Percentiles rank a stretch among this genome's conserved stretches.
phyloP scores from a whole-genome alignment of 2,329 filamentous ascomycete genomes.

The Paecilomyces niveus region DNA sequence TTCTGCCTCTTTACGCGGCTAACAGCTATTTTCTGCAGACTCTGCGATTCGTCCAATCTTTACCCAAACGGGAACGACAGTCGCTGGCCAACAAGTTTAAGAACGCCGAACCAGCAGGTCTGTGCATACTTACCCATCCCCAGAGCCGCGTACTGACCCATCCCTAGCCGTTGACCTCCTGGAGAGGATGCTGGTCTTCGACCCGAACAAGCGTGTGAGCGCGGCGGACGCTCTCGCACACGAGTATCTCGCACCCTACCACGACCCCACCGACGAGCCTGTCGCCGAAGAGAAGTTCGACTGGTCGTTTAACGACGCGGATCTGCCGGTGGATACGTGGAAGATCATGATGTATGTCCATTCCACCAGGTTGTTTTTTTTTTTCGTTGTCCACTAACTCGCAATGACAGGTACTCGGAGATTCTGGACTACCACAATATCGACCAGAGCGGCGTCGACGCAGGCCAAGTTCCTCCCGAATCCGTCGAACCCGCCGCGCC shows the following conservation, averaged over 20 bases:
- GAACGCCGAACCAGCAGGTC: conserved; percentile 82
- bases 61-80: conserved; percentile 89
- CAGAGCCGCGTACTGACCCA: conserved; percentile 6
- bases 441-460: conserved; percentile 44
- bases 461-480: conserved; percentile 21
- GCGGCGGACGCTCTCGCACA: conserved; percentile 80
- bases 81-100: conserved; percentile 85
- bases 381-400: conserved; percentile 5
- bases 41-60: conserved; percentile 90
- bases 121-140: conserved; percentile 16
- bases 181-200: conserved; percentile 96
- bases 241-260: conserved; percentile 91
- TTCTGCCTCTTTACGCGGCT: conserved; percentile 12
- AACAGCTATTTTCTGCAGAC: conserved; percentile 51
- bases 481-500: conserved; percentile 6
- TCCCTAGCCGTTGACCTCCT: conserved; percentile 76
- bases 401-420: conserved; percentile 75
- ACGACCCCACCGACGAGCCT: conserved; percentile 94
- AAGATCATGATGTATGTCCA: conserved; percentile 96
- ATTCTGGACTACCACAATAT: conserved; percentile 98
- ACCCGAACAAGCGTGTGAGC: conserved; percentile 91
- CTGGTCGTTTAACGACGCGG: conserved; percentile 98
- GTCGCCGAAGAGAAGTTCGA: conserved; percentile 96
- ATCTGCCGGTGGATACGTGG: conserved; percentile 97
- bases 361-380: not conserved